These are phyloP conservation scores for Salvia miltiorrhiza DNA, from an alignment of 257 asterid species.

Conservation along the genomic window DNA sequence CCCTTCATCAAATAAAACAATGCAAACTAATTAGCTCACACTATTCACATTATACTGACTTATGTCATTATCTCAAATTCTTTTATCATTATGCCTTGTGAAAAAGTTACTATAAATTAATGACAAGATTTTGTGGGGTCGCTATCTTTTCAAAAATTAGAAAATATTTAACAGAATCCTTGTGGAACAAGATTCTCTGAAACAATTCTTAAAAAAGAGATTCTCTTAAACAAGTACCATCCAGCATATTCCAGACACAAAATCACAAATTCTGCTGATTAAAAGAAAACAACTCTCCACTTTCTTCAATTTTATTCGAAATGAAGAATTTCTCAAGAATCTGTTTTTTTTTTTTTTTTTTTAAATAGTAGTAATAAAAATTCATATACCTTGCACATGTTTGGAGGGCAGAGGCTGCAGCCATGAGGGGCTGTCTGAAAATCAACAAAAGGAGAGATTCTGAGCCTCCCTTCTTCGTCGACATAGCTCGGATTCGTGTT, in stretches of 20 bases:
- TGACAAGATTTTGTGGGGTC: conserved; percentile 27
- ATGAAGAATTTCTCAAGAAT: not conserved
- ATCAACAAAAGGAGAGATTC: conserved; percentile 68
- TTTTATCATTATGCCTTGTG: no score
- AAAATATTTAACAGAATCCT: not conserved
- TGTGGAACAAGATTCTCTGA: conserved; percentile 11
- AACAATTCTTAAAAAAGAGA: no score
- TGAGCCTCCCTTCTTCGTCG: conserved; percentile 63
- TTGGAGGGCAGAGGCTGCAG: conserved; percentile 68
- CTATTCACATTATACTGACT: not conserved
- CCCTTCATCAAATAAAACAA: conserved; percentile 37
- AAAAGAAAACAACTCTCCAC: not conserved
- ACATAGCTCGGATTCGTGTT: conserved; percentile 62
- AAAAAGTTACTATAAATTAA: not conserved
- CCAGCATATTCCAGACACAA: conserved; percentile 1
- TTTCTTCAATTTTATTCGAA: not conserved
- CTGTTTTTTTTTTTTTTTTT: not conserved
- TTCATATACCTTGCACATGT: conserved; percentile 71
- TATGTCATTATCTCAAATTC: conserved; percentile 16
- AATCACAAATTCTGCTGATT: not conserved
- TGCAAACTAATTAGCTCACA: not conserved
- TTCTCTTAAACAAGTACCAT: no score
- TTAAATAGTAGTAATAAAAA: not conserved
- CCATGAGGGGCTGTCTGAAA: conserved; percentile 53
- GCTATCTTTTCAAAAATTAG: not conserved